phyloP scores from a whole-genome alignment of 2,329 filamentous ascomycete genomes.

The Pleurostoma richardsiae region DNA sequence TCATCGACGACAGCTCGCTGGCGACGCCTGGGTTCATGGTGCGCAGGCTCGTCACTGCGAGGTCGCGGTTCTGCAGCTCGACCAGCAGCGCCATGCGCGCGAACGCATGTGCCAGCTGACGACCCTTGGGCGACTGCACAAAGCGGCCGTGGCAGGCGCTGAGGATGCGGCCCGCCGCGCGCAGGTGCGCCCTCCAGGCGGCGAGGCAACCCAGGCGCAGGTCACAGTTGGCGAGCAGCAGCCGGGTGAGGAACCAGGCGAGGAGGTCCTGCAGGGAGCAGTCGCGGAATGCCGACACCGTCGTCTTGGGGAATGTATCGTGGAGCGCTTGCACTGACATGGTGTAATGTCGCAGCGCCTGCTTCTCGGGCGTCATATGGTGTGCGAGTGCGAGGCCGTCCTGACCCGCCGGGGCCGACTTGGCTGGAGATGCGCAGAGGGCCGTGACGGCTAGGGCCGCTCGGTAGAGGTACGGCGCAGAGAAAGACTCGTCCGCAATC shows the following conservation, averaged over 20 bases:
- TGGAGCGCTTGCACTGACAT: background rate
- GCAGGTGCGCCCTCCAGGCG: slow-evolving; percentile 9
- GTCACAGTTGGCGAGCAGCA: slow-evolving; percentile 10
- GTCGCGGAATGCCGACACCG: background rate
- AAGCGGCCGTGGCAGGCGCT: slow-evolving; percentile 4
- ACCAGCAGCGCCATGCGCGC: slow-evolving; percentile 10
- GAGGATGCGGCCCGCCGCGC: slow-evolving; percentile 7
- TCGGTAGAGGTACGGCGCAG: background rate
- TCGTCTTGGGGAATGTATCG: background rate
- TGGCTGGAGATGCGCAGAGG: background rate
- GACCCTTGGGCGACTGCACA: slow-evolving; percentile 4
- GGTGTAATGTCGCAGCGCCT: background rate
- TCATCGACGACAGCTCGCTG: background rate
- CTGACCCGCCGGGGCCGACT: background rate
- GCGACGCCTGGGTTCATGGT: slow-evolving; percentile 6
- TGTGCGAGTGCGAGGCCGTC: background rate
- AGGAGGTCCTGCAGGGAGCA: background rate
- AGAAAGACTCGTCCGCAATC: background rate
- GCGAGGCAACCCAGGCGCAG: slow-evolving; percentile 8
- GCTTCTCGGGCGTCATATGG: background rate
- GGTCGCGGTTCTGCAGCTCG: slow-evolving; percentile 9
- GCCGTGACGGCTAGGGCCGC: background rate
- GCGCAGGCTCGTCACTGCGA: slow-evolving; percentile 7
- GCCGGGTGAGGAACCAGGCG: slow-evolving; percentile 1
- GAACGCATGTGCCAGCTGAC: slow-evolving; percentile 8